Evolutionary conservation across 164 flowering plant genomes (phyloP), one percentile per base, ranked within the genome.

Genomic region (Vitis labrusca): DNA sequence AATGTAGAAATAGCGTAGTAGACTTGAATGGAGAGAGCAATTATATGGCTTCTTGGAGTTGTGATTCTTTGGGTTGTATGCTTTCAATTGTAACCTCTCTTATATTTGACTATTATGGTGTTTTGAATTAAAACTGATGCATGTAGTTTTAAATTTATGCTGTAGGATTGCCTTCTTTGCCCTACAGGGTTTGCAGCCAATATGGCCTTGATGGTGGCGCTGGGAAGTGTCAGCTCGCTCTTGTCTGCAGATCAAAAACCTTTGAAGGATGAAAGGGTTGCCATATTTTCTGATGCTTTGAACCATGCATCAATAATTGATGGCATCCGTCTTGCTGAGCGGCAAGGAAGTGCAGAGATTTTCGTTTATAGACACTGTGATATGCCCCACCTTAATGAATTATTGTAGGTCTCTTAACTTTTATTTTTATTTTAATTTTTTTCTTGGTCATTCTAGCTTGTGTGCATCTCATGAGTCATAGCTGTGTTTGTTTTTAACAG

Each of bases 181-280:
- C 98, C 98, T 16, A 89, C 98, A 70, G 97, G 99, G 66, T 92
- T 92, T 82, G 81, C 97, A 50, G 97, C 98, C 76, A 92, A 94
- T 78, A 86, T 91, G 97, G 95, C 97, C 47, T 47, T 86, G 61
- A 91, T 94, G 95, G 91, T 88, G 51, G 83, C 92, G 5, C 19
- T 94, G 29, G 99, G 97, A 80, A 86, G 79, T 71, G 59, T 94
- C 63, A 83, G 84, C 64, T 83, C 92, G 56, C 91, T 94, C 16
- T 68, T 84, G 52, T 80, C 89, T 73, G 56, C 70, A 47, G 80
- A 79, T 14, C 74, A 61, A 72, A 86, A 81, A 72, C 86, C 85
- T 50, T 61, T n/a, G 52, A 79, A 76, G 63, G 79, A 84, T 71
- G 94, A 91, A 67, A 85, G 72, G 65, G 78, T 91, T 66, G 96